A percentile compares a stretch with the other conserved stretches of the same genome.
These are phyloP conservation scores for Pistacia integerrima DNA, from an alignment of 345 rosid genomes.

Conservation along the genomic window DNA sequence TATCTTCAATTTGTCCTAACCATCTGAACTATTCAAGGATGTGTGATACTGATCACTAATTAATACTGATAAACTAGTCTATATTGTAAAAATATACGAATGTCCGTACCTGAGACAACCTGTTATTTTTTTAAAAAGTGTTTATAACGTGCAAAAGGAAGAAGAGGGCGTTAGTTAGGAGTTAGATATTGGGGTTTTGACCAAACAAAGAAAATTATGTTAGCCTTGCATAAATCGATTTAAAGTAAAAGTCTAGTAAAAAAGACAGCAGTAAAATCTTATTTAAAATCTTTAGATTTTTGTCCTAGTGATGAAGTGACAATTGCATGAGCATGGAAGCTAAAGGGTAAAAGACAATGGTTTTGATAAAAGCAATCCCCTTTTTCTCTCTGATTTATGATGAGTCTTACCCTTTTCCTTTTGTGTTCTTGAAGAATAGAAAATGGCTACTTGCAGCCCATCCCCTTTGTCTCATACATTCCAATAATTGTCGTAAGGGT, in stretches of 20 bases:
- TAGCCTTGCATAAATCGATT: background rate
- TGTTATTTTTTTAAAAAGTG: too few relatives aligned
- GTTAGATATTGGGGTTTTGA: background rate
- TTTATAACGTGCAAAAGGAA: too few relatives aligned
- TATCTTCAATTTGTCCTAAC: too few relatives aligned
- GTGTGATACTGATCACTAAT: too few relatives aligned
- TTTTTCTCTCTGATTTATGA: constrained; percentile 4
- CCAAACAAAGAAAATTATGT: background rate
- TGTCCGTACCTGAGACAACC: too few relatives aligned
- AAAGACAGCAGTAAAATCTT: background rate
- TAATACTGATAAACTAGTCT: too few relatives aligned
- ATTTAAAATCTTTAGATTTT: too few relatives aligned
- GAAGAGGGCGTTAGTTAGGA: too few relatives aligned
- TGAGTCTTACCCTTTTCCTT: constrained; percentile 11
- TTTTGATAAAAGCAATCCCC: constrained; percentile 23
- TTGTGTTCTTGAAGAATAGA: constrained; percentile 27
- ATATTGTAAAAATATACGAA: too few relatives aligned
- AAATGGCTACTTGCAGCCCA: background rate
- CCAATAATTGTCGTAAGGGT: too few relatives aligned
- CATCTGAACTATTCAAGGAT: too few relatives aligned
- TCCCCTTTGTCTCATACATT: background rate
- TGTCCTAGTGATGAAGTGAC: background rate
- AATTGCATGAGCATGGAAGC: constrained; percentile 16
- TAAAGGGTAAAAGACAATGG: constrained; percentile 22
- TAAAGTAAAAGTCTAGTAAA: background rate